Evolutionary conservation across 2,329 filamentous ascomycete genomes (phyloP).

Genomic region (Penicillium sp.): DNA sequence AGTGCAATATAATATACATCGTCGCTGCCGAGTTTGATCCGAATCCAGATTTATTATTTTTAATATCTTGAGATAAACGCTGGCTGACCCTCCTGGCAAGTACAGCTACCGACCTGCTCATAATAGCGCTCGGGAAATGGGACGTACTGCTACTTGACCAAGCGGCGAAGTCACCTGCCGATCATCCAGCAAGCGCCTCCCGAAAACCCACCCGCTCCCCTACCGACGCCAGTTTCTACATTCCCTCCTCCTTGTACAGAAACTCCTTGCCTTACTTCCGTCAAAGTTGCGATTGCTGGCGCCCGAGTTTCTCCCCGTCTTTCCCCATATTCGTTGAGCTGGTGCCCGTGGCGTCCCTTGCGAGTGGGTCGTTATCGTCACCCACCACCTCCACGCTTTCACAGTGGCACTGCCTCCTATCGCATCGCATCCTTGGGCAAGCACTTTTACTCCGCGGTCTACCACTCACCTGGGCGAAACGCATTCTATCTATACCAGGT

Average conservation of each 20-base stretch:
- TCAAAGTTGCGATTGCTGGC: not conserved
- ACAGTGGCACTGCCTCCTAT: constrained; percentile 21
- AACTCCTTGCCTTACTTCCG: not conserved
- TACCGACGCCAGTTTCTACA: constrained; percentile 1
- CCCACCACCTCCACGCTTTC: constrained; percentile 13
- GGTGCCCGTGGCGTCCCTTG: not conserved
- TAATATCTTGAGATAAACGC: not conserved
- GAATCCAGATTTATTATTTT: not conserved
- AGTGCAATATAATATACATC: constrained; percentile 10
- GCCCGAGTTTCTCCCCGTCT: not conserved
- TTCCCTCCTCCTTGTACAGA: constrained; percentile 6
- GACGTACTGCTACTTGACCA: constrained; percentile 24
- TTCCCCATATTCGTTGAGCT: not conserved
- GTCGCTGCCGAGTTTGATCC: not conserved
- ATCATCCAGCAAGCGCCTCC: constrained; percentile 14
- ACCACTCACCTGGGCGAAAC: constrained; percentile 1
- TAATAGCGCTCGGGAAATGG: constrained; percentile 8
- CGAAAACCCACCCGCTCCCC: constrained; percentile 9
- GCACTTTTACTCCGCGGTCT: constrained; percentile 3
- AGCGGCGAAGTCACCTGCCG: constrained; percentile 29
- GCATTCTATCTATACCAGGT: constrained; percentile 6
- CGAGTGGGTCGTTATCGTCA: constrained; percentile 27
- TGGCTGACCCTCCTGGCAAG: not conserved
- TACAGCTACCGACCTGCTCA: constrained; percentile 11
- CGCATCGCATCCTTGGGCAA: constrained; percentile 20